phyloP scores from a whole-genome alignment of 108 stramenopile genomes.

The Cyclotella sp. region DNA sequence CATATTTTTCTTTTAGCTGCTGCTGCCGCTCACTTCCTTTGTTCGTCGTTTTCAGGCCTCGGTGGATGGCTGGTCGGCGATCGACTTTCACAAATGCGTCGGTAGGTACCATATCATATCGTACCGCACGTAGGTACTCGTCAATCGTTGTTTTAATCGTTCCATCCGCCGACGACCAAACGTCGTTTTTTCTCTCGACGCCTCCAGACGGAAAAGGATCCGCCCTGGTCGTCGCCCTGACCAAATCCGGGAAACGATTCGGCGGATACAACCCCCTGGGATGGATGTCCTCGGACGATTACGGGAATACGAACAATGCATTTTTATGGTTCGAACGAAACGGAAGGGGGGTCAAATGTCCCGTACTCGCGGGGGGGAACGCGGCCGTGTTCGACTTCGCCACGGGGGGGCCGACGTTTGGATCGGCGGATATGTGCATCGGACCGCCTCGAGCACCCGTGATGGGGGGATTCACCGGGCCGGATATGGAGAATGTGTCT shows the following conservation, averaged over 20 bases:
- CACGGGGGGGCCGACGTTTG: slow-evolving; percentile 79
- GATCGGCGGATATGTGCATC: slow-evolving; percentile 72
- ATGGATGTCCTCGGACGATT: slow-evolving; percentile 83
- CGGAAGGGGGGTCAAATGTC: slow-evolving; percentile 43
- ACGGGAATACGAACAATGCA: slow-evolving; percentile 65
- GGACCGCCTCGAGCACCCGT: slow-evolving; percentile 76
- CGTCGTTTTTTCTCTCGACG: no score
- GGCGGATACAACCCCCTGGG: slow-evolving; percentile 83
- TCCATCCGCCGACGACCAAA: no score
- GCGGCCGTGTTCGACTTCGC: slow-evolving; percentile 86
- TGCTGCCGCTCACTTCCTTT: no score
- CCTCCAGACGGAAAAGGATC: slow-evolving; percentile 71
- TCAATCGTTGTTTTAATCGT: no score
- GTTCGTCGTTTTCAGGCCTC: slow-evolving; percentile 45
- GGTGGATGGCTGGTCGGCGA: slow-evolving; percentile 80
- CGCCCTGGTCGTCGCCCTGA: slow-evolving; percentile 65
- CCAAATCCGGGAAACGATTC: slow-evolving; percentile 61
- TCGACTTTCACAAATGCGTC: slow-evolving; percentile 72
- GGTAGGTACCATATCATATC: no score
- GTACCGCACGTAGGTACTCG: no score
- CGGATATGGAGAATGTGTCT: slow-evolving; percentile 69
- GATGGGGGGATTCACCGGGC: slow-evolving; percentile 87
- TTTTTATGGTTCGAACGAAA: slow-evolving; percentile 72
- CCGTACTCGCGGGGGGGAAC: slow-evolving; percentile 68
- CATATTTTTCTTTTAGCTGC: no score